phyloP scores from a whole-genome alignment of 2,329 filamentous ascomycete genomes.

The Scolecobasidium constrictum region DNA sequence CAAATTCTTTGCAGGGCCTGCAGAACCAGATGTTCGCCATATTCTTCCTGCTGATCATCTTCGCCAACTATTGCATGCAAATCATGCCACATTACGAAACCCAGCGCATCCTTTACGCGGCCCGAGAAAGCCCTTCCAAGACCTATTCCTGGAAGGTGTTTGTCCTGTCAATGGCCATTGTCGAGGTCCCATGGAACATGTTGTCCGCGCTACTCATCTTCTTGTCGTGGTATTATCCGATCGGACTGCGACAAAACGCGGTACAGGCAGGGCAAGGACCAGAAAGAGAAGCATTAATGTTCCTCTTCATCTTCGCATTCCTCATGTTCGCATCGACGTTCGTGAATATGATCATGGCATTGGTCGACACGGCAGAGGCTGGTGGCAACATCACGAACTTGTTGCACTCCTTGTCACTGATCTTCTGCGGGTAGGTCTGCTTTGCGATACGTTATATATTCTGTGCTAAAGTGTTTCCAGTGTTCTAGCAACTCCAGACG shows the following conservation, averaged over 20 bases:
- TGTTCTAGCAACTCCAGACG: constrained; percentile 54
- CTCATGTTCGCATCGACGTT: constrained; percentile 75
- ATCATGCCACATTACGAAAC: constrained; percentile 81
- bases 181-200: constrained; percentile 78
- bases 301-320: constrained; percentile 65
- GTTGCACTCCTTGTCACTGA: constrained; percentile 59
- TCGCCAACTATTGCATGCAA: constrained; percentile 67
- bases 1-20: constrained; percentile 63
- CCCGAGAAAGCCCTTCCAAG: constrained; percentile 73
- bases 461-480: too few relatives aligned
- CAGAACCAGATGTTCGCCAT: constrained; percentile 82
- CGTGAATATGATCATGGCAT: constrained; percentile 65
- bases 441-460: too few relatives aligned
- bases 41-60: constrained; percentile 73
- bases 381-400: constrained; percentile 68
- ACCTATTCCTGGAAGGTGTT: constrained; percentile 80
- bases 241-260: constrained; percentile 66
- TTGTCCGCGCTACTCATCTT: constrained; percentile 65
- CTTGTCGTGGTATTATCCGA: constrained; percentile 76
- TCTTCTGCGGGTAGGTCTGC: too few relatives aligned
- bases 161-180: constrained; percentile 70
- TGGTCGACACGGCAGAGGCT: constrained; percentile 62
- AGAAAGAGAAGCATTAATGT: constrained; percentile 68
- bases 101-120: constrained; percentile 73
- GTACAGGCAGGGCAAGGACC: constrained; percentile 46